Evolutionary conservation across 345 rosid species (phyloP), one percentile per base, ranked within the genome.

Genomic region (Sonneratia alba): DNA sequence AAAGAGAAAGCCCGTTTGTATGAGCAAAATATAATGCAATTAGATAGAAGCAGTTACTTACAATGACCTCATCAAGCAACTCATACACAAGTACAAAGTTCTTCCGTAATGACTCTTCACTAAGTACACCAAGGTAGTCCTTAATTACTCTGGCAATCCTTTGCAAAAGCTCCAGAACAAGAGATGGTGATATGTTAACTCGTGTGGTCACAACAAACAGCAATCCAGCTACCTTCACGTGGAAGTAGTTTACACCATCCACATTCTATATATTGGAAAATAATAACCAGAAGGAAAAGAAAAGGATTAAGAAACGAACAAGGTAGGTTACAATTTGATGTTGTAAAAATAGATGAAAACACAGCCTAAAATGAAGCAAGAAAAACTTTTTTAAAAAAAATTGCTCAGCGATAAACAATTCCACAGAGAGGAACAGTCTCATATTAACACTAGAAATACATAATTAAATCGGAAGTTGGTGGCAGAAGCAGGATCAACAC

Each of bases 211-310:
- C 98, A 53, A 92, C 99, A 76, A 95, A 95, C 70, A 90, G 77
- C 6, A 95, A 80, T 57, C 99, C 98, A 76, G 88, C 97, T 66
- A 95, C 96, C 77, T 90, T 95, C 79, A 95, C 98, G 68, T 95
- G 98, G 76, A 92, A 95, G 90, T 95, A 95, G 86, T 95, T 95
- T 24, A 95, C 99, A 36, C 99, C 98, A 68, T 90, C 98, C 62
- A 92, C 86, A 77, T 92, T 92, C 98, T 95, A 79, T 16, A 36
- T 38, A 64, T 10, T 13, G 38, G 16, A 12, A 32, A 62, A 15
- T 3, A 62, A 12, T 3, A 6, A 24, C 38, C 59, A 32, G 27
- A 34, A 27, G 15, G 9, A 21, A 43, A 45, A 45, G 24, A 22
- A 32, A 42, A 45, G 47, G n/a, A 68, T 49, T 13, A 66, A 57